Percentiles rank a stretch among this genome's conserved stretches.
Evolutionary conservation across 2,329 filamentous ascomycete species (phyloP).

Genomic region (Ramularia endophylla): DNA sequence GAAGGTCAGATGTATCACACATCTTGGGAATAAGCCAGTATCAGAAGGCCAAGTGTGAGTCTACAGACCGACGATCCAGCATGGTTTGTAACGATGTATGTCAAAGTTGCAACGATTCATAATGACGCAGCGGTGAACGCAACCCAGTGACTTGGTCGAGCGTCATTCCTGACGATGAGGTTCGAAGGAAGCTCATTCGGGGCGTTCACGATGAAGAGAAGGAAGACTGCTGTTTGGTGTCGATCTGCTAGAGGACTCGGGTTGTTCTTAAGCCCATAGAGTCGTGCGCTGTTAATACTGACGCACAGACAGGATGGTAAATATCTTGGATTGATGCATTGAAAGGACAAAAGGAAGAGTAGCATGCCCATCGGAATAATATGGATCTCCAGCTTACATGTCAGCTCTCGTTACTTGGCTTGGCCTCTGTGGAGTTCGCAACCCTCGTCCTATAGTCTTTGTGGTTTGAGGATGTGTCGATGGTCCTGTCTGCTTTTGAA

Average conservation of each 20-base stretch:
- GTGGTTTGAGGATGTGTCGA: neutral
- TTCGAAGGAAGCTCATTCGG: slow-evolving; percentile 42
- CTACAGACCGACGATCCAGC: slow-evolving; percentile 62
- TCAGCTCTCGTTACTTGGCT: slow-evolving; percentile 48
- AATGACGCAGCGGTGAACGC: slow-evolving; percentile 55
- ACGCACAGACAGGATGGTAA: slow-evolving; percentile 10
- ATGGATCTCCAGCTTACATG: slow-evolving; percentile 59
- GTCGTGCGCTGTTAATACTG: slow-evolving; percentile 52
- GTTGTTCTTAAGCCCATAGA: slow-evolving; percentile 60
- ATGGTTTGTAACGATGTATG: slow-evolving; percentile 62
- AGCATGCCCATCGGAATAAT: slow-evolving; percentile 63
- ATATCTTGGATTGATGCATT: neutral
- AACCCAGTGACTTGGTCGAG: slow-evolving; percentile 36
- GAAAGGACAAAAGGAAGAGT: slow-evolving; percentile 68
- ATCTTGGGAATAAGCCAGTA: slow-evolving; percentile 64
- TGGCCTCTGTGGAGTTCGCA: slow-evolving; percentile 24
- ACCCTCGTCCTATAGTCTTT: slow-evolving; percentile 1
- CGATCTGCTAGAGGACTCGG: slow-evolving; percentile 56
- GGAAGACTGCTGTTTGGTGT: slow-evolving; percentile 53
- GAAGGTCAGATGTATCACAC: slow-evolving; percentile 65
- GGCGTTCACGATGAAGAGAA: slow-evolving; percentile 43
- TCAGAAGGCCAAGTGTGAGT: slow-evolving; percentile 61
- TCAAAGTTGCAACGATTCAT: slow-evolving; percentile 63
- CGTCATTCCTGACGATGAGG: slow-evolving; percentile 40
- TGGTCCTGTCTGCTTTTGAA: neutral